These are phyloP conservation scores for Adansonia gregorii DNA, from an alignment of 441 rosid species.

Conservation along the genomic window DNA sequence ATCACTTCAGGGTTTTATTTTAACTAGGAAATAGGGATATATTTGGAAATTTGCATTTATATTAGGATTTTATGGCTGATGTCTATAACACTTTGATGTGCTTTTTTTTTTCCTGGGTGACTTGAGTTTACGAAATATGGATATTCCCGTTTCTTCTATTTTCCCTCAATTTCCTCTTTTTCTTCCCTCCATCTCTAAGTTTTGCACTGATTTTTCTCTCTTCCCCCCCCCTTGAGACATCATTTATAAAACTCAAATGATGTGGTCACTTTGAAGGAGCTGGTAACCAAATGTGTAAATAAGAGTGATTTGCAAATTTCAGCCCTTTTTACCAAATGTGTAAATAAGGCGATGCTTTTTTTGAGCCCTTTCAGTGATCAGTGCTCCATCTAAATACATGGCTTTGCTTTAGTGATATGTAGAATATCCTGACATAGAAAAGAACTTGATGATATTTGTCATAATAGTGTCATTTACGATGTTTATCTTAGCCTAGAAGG, in stretches of 20 bases:
- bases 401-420: slow-evolving; percentile 1
- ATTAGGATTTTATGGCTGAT: slow-evolving; percentile 5
- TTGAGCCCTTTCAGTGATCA: slow-evolving; percentile 5
- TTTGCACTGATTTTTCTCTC: not conserved
- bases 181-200: not conserved
- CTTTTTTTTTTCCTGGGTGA: not conserved
- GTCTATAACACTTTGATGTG: not conserved
- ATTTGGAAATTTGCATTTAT: slow-evolving; percentile 4
- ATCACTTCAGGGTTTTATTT: slow-evolving; percentile 2
- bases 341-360: not conserved
- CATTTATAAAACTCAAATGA: not conserved
- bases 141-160: not conserved
- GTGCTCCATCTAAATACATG: not conserved
- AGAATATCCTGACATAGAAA: not conserved
- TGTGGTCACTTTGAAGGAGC: slow-evolving; percentile 7
- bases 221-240: not conserved
- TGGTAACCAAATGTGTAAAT: slow-evolving; percentile 1
- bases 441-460: not conserved
- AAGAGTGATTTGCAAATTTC: not conserved
- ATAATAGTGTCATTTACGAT: not conserved
- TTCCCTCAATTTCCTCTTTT: not conserved
- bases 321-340: not conserved
- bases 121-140: not conserved
- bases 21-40: slow-evolving; percentile 5
- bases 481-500: not conserved